phyloP scores from a whole-genome alignment of 805 yeast species.

The Danielia reshetovae region DNA sequence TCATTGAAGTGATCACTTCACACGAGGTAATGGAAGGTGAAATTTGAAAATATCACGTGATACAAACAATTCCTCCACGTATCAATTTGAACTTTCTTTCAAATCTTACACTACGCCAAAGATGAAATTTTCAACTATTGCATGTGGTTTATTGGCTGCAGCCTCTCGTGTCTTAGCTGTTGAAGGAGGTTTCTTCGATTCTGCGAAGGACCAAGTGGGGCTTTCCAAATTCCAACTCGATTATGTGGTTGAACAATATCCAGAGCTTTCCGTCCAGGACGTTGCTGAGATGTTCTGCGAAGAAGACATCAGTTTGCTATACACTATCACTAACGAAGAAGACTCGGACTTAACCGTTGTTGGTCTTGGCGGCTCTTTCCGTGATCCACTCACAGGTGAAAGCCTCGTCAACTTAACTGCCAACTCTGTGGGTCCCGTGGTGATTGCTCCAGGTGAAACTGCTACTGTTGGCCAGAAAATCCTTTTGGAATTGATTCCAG shows the following conservation, averaged over 20 bases:
- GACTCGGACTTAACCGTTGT: conserved; percentile 45
- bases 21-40: background rate
- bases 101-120: no score
- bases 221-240: conserved; percentile 40
- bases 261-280: conserved; percentile 34
- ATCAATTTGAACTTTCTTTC: no score
- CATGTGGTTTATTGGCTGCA: background rate
- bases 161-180: background rate
- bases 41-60: background rate
- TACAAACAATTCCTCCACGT: background rate
- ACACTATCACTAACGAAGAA: conserved; percentile 54
- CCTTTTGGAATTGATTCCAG: conserved; percentile 54
- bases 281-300: conserved; percentile 46
- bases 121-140: background rate
- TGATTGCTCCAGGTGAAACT: conserved; percentile 46
- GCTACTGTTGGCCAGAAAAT: conserved; percentile 55
- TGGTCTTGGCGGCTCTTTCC: conserved; percentile 67
- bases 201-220: conserved; percentile 6
- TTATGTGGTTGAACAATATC: conserved; percentile 46
- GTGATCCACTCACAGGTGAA: conserved; percentile 50
- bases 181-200: background rate
- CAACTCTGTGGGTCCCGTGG: conserved; percentile 58
- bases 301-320: conserved; percentile 49
- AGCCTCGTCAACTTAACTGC: conserved; percentile 59
- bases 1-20: no score